Evolutionary conservation across 2,329 filamentous ascomycete species (phyloP).

Genomic region (Magnaporthiopsis poae): DNA sequence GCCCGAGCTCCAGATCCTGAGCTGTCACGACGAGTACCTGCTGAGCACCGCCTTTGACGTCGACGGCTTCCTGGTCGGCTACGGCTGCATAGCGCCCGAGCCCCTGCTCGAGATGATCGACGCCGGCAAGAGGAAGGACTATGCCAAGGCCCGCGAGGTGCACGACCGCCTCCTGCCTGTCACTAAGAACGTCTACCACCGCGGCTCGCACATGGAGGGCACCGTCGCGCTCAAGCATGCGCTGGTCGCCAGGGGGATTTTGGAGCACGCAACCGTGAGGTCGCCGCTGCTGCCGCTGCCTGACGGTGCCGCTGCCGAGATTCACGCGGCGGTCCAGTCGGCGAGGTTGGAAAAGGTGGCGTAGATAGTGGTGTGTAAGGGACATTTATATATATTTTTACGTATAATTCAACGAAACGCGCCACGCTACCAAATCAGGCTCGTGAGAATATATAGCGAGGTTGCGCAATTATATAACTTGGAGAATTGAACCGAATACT

Average conservation of each 20-base stretch:
- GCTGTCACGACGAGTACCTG: constrained; percentile 44
- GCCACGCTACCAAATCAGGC: too few species aligned
- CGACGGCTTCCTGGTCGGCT: constrained; percentile 44
- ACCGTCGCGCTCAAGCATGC: constrained; percentile 43
- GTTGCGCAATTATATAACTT: too few species aligned
- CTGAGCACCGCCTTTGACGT: constrained; percentile 42
- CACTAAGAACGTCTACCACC: constrained; percentile 44
- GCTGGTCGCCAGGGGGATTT: constrained; percentile 38
- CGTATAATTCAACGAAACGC: too few species aligned
- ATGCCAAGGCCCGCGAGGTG: constrained; percentile 35
- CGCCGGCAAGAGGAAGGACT: constrained; percentile 40
- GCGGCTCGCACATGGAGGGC: constrained; percentile 45
- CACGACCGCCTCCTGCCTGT: constrained; percentile 41
- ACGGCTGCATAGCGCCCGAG: constrained; percentile 43
- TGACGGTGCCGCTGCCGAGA: constrained; percentile 32
- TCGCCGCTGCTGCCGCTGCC: constrained; percentile 35
- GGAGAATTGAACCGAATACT: too few species aligned
- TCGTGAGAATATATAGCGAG: too few species aligned
- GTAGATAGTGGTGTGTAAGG: not conserved
- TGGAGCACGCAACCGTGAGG: constrained; percentile 39
- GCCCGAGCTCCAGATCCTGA: constrained; percentile 39
- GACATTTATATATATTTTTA: too few species aligned
- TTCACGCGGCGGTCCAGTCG: constrained; percentile 28
- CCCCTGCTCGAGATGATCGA: constrained; percentile 38
- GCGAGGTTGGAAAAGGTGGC: constrained; percentile 19